These are phyloP conservation scores for Xylariaceae sp. DNA, from an alignment of 2,329 filamentous ascomycete genomes.

Conservation along the genomic window DNA sequence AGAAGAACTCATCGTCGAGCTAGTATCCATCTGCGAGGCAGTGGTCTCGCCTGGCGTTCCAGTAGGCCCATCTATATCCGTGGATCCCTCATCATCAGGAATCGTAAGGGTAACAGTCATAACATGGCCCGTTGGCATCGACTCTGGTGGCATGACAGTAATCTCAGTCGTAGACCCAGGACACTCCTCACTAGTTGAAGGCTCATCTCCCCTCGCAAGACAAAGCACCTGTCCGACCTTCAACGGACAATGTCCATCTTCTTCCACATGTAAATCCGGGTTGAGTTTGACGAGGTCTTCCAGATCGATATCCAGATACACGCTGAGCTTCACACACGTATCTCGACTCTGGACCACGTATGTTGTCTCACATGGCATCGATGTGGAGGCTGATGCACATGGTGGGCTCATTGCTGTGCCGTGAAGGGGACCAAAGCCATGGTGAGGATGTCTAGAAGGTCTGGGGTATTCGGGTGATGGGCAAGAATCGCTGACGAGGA, in stretches of 20 bases:
- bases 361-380: background rate
- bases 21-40: no score
- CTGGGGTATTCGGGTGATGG: background rate
- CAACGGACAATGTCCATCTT: background rate
- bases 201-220: background rate
- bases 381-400: background rate
- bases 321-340: background rate
- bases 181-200: background rate
- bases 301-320: background rate
- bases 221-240: background rate
- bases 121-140: no score
- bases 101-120: no score
- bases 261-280: background rate
- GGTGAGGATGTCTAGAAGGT: background rate
- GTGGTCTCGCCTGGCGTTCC: no score
- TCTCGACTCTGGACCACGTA: background rate
- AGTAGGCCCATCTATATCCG: no score
- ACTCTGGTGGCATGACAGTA: no score
- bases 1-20: no score
- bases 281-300: conserved; percentile 1
- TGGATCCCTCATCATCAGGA: no score
- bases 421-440: no score
- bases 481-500: background rate
- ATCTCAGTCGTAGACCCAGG: background rate
- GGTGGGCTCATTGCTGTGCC: no score